Base-by-base conservation (phyloP, 495 filamentous ascomycete genomes). In the Cenococcum geophilum region DNA sequence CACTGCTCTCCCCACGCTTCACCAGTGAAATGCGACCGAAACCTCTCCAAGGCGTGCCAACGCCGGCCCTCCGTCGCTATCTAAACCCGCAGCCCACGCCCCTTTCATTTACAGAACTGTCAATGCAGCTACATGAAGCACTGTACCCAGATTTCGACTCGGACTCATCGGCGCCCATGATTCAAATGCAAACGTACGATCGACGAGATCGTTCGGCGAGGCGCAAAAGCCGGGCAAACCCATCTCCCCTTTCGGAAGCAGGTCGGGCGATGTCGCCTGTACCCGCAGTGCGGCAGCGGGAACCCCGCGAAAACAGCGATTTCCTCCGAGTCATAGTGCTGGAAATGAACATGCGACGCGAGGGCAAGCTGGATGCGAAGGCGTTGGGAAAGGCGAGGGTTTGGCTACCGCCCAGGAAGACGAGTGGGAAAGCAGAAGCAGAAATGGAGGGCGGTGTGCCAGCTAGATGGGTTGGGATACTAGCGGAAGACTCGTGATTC, bases 281-380 rank as follows among this genome's bases (percentile, higher is more conserved):
- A 42, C 76, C 79, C 11, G 73, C 76, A 0, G 79, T 87, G 11
- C 86, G 90, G 14, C 92, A 92, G 71, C 84, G 93, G 14, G 93
- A 97, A 71, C 83, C 89, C 64, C 83, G 93, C 40, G 93, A 98
- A 72, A 98, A 98, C 70, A 83, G 87, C 23, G 87, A 97, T 65
- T 98, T 97, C 75, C 84, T 98, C 54, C 84, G 93, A 32, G 86
- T 97, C 68, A 89, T 95, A 27, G 92, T 97, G 57, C 80, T 97
- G 68, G 93, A 98, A 75, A 96, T 96, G 88, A 89, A 92, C 60
- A 98, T 98, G 93, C 86, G 92, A 34, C 86, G 89, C 67, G 81
- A 79, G 48, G 93, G 93, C 48, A 97, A 98, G 75, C 76, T 98
- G 59, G 89, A 90, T 66, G 88, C 92, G 50, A 85, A 86, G 50